A percentile compares a stretch with the other conserved stretches of the same genome.
Evolutionary conservation across 2,329 filamentous ascomycete species (phyloP).

Genomic region (Fusarium sambucinum): DNA sequence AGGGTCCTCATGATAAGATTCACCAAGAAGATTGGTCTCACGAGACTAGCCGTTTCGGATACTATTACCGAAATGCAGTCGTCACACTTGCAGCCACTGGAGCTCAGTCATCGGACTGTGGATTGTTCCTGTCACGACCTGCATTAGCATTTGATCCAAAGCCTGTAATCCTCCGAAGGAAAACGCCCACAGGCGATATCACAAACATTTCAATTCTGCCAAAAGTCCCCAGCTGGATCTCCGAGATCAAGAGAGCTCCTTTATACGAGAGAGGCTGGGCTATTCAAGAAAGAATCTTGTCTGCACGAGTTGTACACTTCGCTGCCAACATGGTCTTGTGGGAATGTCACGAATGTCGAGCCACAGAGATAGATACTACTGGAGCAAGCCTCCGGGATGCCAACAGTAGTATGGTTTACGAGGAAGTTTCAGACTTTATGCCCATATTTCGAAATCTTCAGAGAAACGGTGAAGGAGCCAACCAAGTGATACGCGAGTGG

Average conservation of each 20-base stretch:
- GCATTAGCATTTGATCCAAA: not conserved
- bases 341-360: not conserved
- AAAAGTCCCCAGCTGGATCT: not conserved
- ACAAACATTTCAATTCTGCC: not conserved
- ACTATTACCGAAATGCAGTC: not conserved
- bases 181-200: rapidly evolving
- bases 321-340: not conserved
- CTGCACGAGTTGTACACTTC: not conserved
- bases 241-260: not conserved
- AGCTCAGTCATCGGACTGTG: not conserved
- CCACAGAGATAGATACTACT: not conserved
- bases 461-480: rapidly evolving
- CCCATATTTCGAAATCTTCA: not conserved
- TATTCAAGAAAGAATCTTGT: not conserved
- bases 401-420: not conserved
- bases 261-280: not conserved
- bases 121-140: not conserved
- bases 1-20: not conserved
- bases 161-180: not conserved
- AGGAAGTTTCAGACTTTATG: not conserved
- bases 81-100: not conserved
- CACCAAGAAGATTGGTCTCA: not conserved
- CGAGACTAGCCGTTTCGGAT: not conserved
- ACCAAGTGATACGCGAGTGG: not conserved
- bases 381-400: not conserved